Percentiles rank a stretch among this genome's conserved stretches.
Evolutionary conservation across 352 stramenopile species (phyloP).

Genomic region (Globisporangium takayamanum): DNA sequence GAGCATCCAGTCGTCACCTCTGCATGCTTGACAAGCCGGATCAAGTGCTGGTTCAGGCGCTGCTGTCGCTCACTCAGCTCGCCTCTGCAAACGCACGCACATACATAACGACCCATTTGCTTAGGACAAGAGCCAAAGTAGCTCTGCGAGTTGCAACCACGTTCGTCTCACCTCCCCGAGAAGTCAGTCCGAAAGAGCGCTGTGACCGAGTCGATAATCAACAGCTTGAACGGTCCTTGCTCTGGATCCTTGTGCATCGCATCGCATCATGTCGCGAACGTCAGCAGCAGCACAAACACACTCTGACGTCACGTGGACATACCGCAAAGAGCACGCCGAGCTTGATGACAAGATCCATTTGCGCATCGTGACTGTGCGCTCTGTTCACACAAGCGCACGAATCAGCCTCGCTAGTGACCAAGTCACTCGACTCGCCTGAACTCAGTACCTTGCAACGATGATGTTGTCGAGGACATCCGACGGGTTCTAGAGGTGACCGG

Average conservation of each 20-base stretch:
- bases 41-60: constrained; percentile 86
- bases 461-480: constrained; percentile 93
- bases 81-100: constrained; percentile 19
- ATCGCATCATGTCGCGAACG: background rate
- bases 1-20: constrained; percentile 28
- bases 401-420: background rate
- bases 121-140: background rate
- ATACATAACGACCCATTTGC: background rate
- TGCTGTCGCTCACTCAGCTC: constrained; percentile 81
- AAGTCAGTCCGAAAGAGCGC: constrained; percentile 89
- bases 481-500: constrained; percentile 39
- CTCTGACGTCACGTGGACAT: constrained; percentile 4
- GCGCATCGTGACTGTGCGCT: constrained; percentile 82
- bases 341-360: constrained; percentile 86
- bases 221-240: constrained; percentile 62
- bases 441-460: constrained; percentile 72
- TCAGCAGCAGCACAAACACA: background rate
- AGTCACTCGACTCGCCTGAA: background rate
- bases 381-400: constrained; percentile 18
- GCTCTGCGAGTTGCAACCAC: background rate
- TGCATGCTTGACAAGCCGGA: constrained; percentile 73
- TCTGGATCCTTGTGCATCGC: constrained; percentile 38
- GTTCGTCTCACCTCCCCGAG: constrained; percentile 41
- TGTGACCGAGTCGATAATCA: constrained; percentile 91
- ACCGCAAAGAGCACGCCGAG: constrained; percentile 67